Evolutionary conservation across 2,329 filamentous ascomycete genomes (phyloP).

Genomic region (Juglanconis sp.): DNA sequence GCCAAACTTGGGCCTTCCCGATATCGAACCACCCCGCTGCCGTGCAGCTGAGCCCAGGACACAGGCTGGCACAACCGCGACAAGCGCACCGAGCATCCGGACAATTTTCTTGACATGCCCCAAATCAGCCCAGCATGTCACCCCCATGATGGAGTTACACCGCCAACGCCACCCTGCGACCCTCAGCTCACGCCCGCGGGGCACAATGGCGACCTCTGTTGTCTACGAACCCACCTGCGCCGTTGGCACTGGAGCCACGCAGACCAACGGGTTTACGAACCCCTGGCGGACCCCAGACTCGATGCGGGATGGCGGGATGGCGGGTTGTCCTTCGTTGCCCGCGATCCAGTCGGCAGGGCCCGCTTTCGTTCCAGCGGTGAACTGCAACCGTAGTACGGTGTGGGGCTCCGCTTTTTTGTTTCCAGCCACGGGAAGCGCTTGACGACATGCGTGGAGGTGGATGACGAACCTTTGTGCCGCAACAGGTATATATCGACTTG

Average conservation of each 20-base stretch:
- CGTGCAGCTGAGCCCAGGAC: not conserved
- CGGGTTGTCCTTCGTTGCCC: conserved; percentile 4
- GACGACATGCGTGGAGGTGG: conserved; percentile 3
- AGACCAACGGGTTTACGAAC: not conserved
- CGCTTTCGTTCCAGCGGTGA: not conserved
- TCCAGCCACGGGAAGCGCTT: not conserved
- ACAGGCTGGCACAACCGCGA: not conserved
- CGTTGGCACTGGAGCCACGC: conserved; percentile 14
- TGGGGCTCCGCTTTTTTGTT: not conserved
- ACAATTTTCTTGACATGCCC: not conserved
- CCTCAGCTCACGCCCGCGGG: not conserved
- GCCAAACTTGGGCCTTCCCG: not conserved
- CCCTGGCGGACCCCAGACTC: conserved; percentile 6
- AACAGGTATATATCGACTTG: not conserved
- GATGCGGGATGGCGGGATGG: conserved; percentile 14
- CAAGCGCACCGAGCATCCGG: not conserved
- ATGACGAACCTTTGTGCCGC: not conserved
- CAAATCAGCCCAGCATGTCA: not conserved
- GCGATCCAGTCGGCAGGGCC: conserved; percentile 3
- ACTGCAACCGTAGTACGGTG: not conserved
- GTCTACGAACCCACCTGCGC: not conserved
- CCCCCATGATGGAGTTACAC: not conserved
- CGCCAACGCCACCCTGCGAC: conserved; percentile 3
- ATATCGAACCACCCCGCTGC: not conserved
- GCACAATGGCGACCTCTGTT: not conserved